phyloP scores from a whole-genome alignment of 805 yeast genomes.

The Saccharomycopsis oosterbeekiorum region DNA sequence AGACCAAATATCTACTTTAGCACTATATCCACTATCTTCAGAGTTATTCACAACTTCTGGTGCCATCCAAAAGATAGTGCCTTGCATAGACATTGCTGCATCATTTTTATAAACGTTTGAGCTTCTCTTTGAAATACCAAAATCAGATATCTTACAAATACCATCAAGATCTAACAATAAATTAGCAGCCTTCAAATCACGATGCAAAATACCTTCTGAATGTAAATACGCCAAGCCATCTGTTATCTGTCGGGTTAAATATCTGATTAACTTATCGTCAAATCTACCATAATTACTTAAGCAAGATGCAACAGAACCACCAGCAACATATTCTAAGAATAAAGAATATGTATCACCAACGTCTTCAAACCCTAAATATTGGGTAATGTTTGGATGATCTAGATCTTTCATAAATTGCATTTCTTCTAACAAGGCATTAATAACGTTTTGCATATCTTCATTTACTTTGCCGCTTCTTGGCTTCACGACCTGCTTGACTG shows the following conservation, averaged over 20 bases:
- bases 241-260: constrained; percentile 68
- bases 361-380: constrained; percentile 88
- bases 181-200: constrained; percentile 94
- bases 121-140: constrained; percentile 86
- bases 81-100: constrained; percentile 97
- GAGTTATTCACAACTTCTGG: constrained; percentile 93
- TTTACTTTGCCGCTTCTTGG: constrained; percentile 36
- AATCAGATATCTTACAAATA: constrained; percentile 88
- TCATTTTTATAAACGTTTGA: constrained; percentile 81
- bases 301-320: constrained; percentile 90
- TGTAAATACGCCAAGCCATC: constrained; percentile 84
- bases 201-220: constrained; percentile 75
- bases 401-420: constrained; percentile 89
- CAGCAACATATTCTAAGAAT: constrained; percentile 93
- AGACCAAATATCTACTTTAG: constrained; percentile 97
- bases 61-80: constrained; percentile 99
- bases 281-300: constrained; percentile 76
- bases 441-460: constrained; percentile 45
- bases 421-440: constrained; percentile 80
- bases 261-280: constrained; percentile 65
- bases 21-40: constrained; percentile 81
- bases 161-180: constrained; percentile 84
- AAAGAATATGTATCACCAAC: constrained; percentile 64
- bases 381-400: constrained; percentile 91
- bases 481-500: constrained; percentile 87